Percentiles rank a stretch among this genome's conserved stretches.
phyloP scores from a whole-genome alignment of 768 basidiomycete genomes.

The Postia placenta region DNA sequence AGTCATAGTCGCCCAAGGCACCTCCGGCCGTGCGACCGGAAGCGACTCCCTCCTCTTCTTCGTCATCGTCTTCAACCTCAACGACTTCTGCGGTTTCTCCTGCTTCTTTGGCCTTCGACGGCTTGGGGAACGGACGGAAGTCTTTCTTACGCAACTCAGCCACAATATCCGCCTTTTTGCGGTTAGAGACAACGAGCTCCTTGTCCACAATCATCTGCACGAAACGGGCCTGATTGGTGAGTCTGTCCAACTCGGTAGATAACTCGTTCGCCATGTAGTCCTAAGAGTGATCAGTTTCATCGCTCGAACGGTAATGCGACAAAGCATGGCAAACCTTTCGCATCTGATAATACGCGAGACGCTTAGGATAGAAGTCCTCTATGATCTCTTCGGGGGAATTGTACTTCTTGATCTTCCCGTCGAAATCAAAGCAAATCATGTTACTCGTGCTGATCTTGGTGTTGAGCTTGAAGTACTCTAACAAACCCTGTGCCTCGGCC shows the following conservation, averaged over 20 bases:
- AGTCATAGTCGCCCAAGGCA: slow-evolving; percentile 71
- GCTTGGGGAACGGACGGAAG: slow-evolving; percentile 92
- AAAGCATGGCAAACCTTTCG: slow-evolving; percentile 67
- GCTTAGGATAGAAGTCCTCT: slow-evolving; percentile 86
- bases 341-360: slow-evolving; percentile 90
- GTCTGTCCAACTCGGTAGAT: slow-evolving; percentile 71
- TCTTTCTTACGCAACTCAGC: slow-evolving; percentile 73
- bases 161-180: slow-evolving; percentile 85
- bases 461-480: slow-evolving; percentile 89
- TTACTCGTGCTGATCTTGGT: slow-evolving; percentile 84
- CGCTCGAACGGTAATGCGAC: not conserved
- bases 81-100: slow-evolving; percentile 59
- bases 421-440: slow-evolving; percentile 98
- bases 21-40: slow-evolving; percentile 11
- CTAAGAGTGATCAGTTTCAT: slow-evolving; percentile 33
- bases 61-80: slow-evolving; percentile 46
- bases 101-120: slow-evolving; percentile 54
- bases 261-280: slow-evolving; percentile 82
- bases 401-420: slow-evolving; percentile 95
- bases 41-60: slow-evolving; percentile 40
- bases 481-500: slow-evolving; percentile 83
- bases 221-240: slow-evolving; percentile 94
- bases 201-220: slow-evolving; percentile 92
- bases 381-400: slow-evolving; percentile 84
- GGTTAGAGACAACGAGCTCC: slow-evolving; percentile 74